Evolutionary conservation across 495 filamentous ascomycete genomes (phyloP).

Genomic region (Neurospora tetrasperma): DNA sequence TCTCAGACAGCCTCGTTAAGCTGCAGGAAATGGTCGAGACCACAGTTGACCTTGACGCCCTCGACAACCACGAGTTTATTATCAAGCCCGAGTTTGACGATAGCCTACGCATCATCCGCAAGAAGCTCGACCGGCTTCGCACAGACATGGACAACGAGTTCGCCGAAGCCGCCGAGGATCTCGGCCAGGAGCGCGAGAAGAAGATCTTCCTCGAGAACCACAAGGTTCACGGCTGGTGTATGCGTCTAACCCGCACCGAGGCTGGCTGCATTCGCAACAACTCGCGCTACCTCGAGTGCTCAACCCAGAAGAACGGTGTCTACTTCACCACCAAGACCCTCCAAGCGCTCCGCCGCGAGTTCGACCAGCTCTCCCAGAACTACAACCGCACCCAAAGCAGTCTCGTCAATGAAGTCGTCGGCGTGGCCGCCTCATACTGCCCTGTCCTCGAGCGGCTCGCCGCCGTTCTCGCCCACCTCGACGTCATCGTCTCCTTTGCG

Average conservation of each 20-base stretch:
- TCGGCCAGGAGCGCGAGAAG: constrained; percentile 92
- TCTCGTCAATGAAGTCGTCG: constrained; percentile 85
- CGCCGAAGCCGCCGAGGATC: constrained; percentile 59
- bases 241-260: constrained; percentile 85
- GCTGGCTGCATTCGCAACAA: constrained; percentile 90
- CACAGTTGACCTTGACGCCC: constrained; percentile 88
- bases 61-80: constrained; percentile 96
- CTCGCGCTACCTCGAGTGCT: constrained; percentile 82
- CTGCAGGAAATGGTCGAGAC: constrained; percentile 98
- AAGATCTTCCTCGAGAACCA: constrained; percentile 98
- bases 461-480: constrained; percentile 81
- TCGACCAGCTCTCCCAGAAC: constrained; percentile 87
- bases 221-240: constrained; percentile 91
- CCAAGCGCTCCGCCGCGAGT: constrained; percentile 74
- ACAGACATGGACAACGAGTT: constrained; percentile 82
- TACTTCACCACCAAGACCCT: constrained; percentile 91
- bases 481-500: constrained; percentile 92
- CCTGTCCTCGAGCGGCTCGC: constrained; percentile 88
- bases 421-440: constrained; percentile 87
- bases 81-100: constrained; percentile 99
- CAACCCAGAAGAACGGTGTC: constrained; percentile 97
- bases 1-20: constrained; percentile 70
- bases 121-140: constrained; percentile 76
- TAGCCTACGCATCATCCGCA: constrained; percentile 72
- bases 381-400: constrained; percentile 94